Base-by-base conservation (phyloP, 2,329 filamentous ascomycete species). In the Aciculosporium take region DNA sequence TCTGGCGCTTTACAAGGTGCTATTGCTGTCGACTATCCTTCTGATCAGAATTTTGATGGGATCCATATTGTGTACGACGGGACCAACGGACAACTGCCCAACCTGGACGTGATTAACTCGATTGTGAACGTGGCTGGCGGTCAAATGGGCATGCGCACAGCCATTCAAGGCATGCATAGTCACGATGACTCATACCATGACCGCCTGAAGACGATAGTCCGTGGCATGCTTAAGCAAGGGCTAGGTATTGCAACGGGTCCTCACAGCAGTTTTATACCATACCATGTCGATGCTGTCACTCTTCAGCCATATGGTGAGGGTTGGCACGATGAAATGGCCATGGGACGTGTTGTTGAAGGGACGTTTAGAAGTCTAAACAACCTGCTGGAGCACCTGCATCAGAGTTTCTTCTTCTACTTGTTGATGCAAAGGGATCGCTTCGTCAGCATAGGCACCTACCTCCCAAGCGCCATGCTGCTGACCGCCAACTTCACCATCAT, bases 371-470 rank as follows among this genome's bases (percentile, higher is more conserved):
- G 86, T 58, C 67, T 98, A 61, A 98, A 98, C 65, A 98, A 98
- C 56, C 66, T 98, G 44, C 73, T 98, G 25, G 91, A 98, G 63
- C 88, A 98, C 58, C 71, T 98, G 46, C 91, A 98, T 58, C 91
- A 98, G 64, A 95, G 88, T 59, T 98, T 98, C 69, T 98, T 98
- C 73, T 96, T 98, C 65, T 98, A 98, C 59, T 69, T 98, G 39
- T 71, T 98, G 34, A 87, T 96, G 76, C 81, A 93, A 50, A 76
- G 80, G 24, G 84, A 91, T 53, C 79, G 88, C 9, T 98, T 98
- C 57, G 91, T 96, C 51, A 96, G 88, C 62, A 98, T 98, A 48
- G 91, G 91, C 13, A 98, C 89, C 1, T 98, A 98, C 56, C 71
- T 98, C 3, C 91, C 91, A 0, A 93, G 86, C 51, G 91, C 91